Evolutionary conservation across 2,329 filamentous ascomycete genomes (phyloP).

Genomic region (Phaeosphaeriaceae sp.): DNA sequence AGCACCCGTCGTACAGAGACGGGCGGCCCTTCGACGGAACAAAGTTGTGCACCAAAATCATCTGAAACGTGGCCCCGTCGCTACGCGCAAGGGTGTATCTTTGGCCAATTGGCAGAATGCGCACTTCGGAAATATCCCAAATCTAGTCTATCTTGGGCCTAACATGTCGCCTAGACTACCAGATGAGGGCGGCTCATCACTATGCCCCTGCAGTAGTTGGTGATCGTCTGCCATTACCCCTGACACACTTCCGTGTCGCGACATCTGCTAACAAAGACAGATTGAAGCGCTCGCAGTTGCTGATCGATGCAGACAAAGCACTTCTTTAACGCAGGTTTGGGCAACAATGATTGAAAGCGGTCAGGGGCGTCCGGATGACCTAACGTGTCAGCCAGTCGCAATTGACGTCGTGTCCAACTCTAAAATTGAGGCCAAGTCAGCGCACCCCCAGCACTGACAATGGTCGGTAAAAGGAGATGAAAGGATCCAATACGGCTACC

Average conservation of each 20-base stretch:
- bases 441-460: slow-evolving; percentile 16
- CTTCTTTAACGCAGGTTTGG: slow-evolving; percentile 9
- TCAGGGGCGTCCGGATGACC: slow-evolving; percentile 27
- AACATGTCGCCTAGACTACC: slow-evolving; percentile 24
- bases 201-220: slow-evolving; percentile 30
- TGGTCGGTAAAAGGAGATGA: slow-evolving; percentile 31
- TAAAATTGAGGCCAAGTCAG: slow-evolving; percentile 18
- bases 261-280: slow-evolving; percentile 21
- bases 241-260: slow-evolving; percentile 25
- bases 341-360: slow-evolving; percentile 53
- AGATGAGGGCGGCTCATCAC: slow-evolving; percentile 25
- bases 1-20: background rate
- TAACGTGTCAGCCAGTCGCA: slow-evolving; percentile 20
- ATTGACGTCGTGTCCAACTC: slow-evolving; percentile 11
- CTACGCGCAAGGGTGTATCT: slow-evolving; percentile 7
- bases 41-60: slow-evolving; percentile 22
- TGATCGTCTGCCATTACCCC: slow-evolving; percentile 29
- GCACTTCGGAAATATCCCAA: slow-evolving; percentile 7
- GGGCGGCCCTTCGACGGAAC: slow-evolving; percentile 16
- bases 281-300: slow-evolving; percentile 22
- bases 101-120: slow-evolving; percentile 20
- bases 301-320: slow-evolving; percentile 11
- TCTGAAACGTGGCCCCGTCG: slow-evolving; percentile 31
- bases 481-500: slow-evolving; percentile 32
- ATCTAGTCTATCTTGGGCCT: slow-evolving; percentile 18